Evolutionary conservation across 2,329 filamentous ascomycete species (phyloP), one percentile per base, ranked within the genome.

Genomic region (Ceratocystis alfenasii): DNA sequence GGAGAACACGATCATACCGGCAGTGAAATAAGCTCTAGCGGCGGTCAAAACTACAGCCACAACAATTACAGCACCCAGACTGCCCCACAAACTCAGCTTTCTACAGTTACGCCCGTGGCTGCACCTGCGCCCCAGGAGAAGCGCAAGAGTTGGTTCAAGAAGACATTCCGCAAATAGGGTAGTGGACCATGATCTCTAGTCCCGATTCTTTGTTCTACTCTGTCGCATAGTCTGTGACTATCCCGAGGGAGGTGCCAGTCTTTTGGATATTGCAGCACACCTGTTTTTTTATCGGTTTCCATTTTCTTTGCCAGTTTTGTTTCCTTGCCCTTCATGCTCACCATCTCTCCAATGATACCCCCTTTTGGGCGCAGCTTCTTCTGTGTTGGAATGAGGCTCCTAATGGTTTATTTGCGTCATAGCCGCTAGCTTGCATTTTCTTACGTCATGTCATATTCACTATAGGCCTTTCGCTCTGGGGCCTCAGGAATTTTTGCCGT

Each of bases 91-190:
- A 67, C 68, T 3, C 62, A 48, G 36, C 65, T 65, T 57, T 36
- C 68, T 25, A 61, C 53, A 36, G 36, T 62, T 20, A 63, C 65
- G 12, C 36, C 65, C 17, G 65, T 57, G 41, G 61, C 53, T 17
- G 64, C 64, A 44, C 59, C 66, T 25, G 63, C 68, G 5, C 68
- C 70, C 22, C 72, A 73, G 12, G 87, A 91, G 68, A 96, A 95
- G 80, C 82, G 89, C 69, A 92, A 91, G 81, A 94, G 91, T 74
- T 96, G 92, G 90, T 86, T 97, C 72, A 85, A 88, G 73, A 84
- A 86, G 71, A 82, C 86, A 65, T 67, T 67, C 66, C 66, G 66
- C 55, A 67, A 67, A 67, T 67, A 67, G 66, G 50, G 62, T 17
- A 67, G 66, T 45, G 62, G 62, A 22, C 60, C 33, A 36, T 67